These are phyloP conservation scores for Papiliotrema flavescens DNA, from an alignment of 1,284 basidiomycete species.

Conservation along the genomic window DNA sequence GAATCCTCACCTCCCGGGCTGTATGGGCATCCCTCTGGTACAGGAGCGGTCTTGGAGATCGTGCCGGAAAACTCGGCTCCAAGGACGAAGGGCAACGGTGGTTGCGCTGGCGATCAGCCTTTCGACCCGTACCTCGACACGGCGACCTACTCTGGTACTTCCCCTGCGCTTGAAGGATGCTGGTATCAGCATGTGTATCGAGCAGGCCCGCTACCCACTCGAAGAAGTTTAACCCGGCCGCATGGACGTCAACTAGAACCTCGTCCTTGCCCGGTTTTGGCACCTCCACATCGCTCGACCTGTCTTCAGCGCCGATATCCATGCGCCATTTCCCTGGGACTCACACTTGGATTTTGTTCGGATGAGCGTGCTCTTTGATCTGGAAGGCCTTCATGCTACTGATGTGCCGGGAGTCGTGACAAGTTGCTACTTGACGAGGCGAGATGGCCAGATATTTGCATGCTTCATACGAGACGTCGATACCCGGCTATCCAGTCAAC, in stretches of 20 bases:
- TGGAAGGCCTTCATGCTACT: conserved; percentile 73
- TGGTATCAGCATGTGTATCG: conserved; percentile 24
- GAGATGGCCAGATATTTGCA: too few relatives aligned
- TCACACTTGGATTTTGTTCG: conserved; percentile 61
- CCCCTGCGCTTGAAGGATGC: conserved; percentile 76
- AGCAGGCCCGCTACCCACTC: conserved; percentile 48
- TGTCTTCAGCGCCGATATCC: conserved; percentile 9
- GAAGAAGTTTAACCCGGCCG: conserved; percentile 43
- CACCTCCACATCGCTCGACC: conserved; percentile 58
- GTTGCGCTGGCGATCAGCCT: conserved; percentile 53
- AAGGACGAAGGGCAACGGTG: conserved; percentile 74
- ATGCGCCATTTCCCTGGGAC: conserved; percentile 7
- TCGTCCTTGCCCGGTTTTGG: conserved; percentile 58
- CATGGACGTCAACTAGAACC: conserved; percentile 75
- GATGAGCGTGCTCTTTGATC: conserved; percentile 68
- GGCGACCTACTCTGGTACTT: conserved; percentile 65
- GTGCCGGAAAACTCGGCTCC: conserved; percentile 83
- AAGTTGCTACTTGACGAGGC: too few relatives aligned
- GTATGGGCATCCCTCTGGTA: conserved; percentile 76
- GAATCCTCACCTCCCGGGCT: conserved; percentile 59
- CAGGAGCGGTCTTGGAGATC: conserved; percentile 67
- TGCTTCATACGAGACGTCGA: too few relatives aligned
- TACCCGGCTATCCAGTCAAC: too few relatives aligned
- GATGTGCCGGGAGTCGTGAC: not conserved
- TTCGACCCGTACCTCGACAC: not conserved